Base-by-base conservation (phyloP, 2,329 filamentous ascomycete species). In the Fusarium sp. region DNA sequence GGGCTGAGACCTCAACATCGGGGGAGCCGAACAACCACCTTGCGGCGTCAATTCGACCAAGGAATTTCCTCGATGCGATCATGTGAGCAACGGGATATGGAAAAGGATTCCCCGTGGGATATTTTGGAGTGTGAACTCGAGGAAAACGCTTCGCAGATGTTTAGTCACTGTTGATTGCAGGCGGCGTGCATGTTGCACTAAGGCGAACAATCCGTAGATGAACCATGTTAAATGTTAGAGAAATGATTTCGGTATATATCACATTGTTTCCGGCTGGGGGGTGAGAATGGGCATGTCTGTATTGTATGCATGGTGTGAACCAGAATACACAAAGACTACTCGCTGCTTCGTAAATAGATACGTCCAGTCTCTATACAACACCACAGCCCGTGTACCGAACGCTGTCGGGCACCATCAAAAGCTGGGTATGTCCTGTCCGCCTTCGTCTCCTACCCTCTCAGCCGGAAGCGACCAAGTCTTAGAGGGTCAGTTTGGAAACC, bases 401-500 rank as follows among this genome's bases (percentile, higher is more conserved):
- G n/a, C n/a, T 32, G 24, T 50, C 32, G 55, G 36, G 51, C 51
- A 22, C 14, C 11, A 22, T 38, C 20, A 39, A 39, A 22, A 54
- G 24, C 35, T 41, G 11, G n/a, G 32, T 28, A 18, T 41, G 15
- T 28, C 26, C 35, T 55, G 35, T 28, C 24, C 6, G 28, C 14
- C 24, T 28, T n/a, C 36, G 20, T 41, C 24, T n/a, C 51, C 15
- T 28, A n/a, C 26, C 32, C 56, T 22, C 11, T 26, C 18, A 48
- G 39, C 26, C 15, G 20, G 18, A 38, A 8, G 22, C 6, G 32
- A 38, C 26, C 39, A 15, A 24, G n/a, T 39, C 22, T 28, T 20
- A 20, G 39, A 73, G 72, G 38, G 68, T 39, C 24, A 56, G 51
- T 57, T 73, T 74, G 36, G 55, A 62, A 63, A 74, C 63, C 28